These are phyloP conservation scores for Pseudozyma pruni DNA, from an alignment of 1,284 basidiomycete species.

Conservation along the genomic window DNA sequence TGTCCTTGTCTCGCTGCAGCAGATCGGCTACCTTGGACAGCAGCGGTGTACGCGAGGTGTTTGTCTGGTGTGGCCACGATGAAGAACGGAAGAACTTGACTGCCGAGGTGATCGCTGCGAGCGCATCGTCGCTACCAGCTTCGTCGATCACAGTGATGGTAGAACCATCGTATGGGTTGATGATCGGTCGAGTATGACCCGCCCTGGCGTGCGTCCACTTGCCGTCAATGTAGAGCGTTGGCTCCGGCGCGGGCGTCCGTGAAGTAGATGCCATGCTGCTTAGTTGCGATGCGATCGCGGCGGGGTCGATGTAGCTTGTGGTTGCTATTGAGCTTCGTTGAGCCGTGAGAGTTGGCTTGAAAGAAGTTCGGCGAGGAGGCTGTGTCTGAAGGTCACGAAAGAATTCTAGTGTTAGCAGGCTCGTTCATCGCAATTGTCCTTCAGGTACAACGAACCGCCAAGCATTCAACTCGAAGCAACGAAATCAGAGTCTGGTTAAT, in stretches of 20 bases:
- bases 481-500: slow-evolving; percentile 56
- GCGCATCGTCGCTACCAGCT: slow-evolving; percentile 57
- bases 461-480: slow-evolving; percentile 4
- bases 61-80: slow-evolving; percentile 52
- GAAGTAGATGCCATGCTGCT: slow-evolving; percentile 55
- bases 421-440: no score
- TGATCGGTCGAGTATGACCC: slow-evolving; percentile 57
- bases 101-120: slow-evolving; percentile 56
- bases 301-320: slow-evolving; percentile 16
- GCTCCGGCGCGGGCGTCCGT: slow-evolving; percentile 41
- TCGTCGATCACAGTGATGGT: slow-evolving; percentile 61
- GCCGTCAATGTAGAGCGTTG: slow-evolving; percentile 66
- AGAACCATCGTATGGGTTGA: slow-evolving; percentile 61
- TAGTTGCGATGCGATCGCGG: slow-evolving; percentile 37
- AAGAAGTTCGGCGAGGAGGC: neutral
- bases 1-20: slow-evolving; percentile 58
- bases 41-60: slow-evolving; percentile 45
- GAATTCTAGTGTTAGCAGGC: neutral
- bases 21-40: slow-evolving; percentile 59
- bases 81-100: slow-evolving; percentile 57
- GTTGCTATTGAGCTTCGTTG: slow-evolving; percentile 4
- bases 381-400: slow-evolving; percentile 1
- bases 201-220: slow-evolving; percentile 57
- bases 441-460: neutral
- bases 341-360: neutral